Percentiles rank a stretch among this genome's conserved stretches.
These are phyloP conservation scores for Vanderwaltozyma tropicalis DNA, from an alignment of 805 yeast genomes.

Conservation along the genomic window DNA sequence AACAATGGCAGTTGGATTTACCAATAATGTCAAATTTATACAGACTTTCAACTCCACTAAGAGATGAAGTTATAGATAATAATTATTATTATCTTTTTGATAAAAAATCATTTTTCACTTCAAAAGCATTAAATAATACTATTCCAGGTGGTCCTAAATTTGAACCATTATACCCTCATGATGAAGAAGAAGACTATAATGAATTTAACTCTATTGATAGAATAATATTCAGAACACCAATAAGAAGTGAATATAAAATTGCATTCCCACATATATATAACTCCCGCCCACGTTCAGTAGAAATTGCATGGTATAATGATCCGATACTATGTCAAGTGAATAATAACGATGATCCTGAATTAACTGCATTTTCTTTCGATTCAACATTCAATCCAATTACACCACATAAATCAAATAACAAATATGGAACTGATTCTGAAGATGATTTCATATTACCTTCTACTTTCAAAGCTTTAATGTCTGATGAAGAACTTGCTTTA, in stretches of 20 bases:
- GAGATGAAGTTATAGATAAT: conserved; percentile 46
- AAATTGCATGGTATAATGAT: conserved; percentile 51
- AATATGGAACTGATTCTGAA: conserved; percentile 19
- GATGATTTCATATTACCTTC: conserved; percentile 35
- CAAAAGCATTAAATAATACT: conserved; percentile 79
- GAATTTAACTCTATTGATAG: conserved; percentile 88
- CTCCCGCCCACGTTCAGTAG: conserved; percentile 58
- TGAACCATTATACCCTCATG: conserved; percentile 69
- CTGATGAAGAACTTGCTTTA: conserved; percentile 35
- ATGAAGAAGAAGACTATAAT: conserved; percentile 66
- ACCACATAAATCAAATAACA: conserved; percentile 12
- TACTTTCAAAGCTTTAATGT: conserved; percentile 43
- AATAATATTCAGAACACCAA: conserved; percentile 66
- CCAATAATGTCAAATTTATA: conserved; percentile 56
- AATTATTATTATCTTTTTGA: conserved; percentile 68
- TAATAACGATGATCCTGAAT: conserved; percentile 35
- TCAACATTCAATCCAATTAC: conserved; percentile 47
- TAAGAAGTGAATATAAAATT: conserved; percentile 74
- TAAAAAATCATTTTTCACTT: conserved; percentile 71
- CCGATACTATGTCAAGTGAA: conserved; percentile 45
- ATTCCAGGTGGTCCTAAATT: conserved; percentile 95
- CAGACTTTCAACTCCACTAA: conserved; percentile 59
- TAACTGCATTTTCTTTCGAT: conserved; percentile 49
- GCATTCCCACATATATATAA: conserved; percentile 84
- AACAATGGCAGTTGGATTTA: conserved; percentile 55